These are phyloP conservation scores for Nannochloropsis granulata DNA, from an alignment of 108 stramenopile species.

Conservation along the genomic window DNA sequence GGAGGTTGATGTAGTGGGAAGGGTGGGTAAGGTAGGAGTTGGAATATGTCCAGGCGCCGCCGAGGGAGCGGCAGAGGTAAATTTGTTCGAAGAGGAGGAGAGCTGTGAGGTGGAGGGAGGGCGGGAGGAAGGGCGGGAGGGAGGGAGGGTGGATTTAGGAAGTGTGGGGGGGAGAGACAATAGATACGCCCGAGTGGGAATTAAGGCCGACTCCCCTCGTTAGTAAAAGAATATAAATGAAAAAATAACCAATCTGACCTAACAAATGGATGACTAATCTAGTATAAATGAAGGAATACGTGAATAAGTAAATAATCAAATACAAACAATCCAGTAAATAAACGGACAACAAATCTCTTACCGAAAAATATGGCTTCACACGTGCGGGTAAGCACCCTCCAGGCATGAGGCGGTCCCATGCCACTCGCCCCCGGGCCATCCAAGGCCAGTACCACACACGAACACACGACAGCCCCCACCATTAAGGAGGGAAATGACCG, in stretches of 20 bases:
- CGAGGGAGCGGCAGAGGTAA: not conserved
- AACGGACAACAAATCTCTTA: not conserved
- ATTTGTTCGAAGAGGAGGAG: not conserved
- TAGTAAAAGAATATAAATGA: too few species aligned
- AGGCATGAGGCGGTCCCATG: not conserved
- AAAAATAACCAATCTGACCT: too few species aligned
- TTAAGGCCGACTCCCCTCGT: too few species aligned
- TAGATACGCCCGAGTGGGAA: not conserved
- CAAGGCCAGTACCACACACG: not conserved
- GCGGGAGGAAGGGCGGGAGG: not conserved
- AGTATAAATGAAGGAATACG: too few species aligned
- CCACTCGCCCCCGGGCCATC: not conserved
- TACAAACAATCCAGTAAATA: not conserved
- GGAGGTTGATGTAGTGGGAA: not conserved
- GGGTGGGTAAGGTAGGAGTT: not conserved
- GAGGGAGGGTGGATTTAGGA: not conserved
- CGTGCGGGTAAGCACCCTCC: not conserved
- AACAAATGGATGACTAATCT: too few species aligned
- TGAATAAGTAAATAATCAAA: too few species aligned
- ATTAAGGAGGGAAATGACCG: not conserved
- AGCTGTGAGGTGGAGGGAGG: not conserved
- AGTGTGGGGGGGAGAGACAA: not conserved
- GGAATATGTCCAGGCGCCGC: not conserved
- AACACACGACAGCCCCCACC: not conserved
- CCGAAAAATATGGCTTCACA: not conserved